These are phyloP conservation scores for Geosmithia morbida DNA, from an alignment of 2,329 filamentous ascomycete species.

Conservation along the genomic window DNA sequence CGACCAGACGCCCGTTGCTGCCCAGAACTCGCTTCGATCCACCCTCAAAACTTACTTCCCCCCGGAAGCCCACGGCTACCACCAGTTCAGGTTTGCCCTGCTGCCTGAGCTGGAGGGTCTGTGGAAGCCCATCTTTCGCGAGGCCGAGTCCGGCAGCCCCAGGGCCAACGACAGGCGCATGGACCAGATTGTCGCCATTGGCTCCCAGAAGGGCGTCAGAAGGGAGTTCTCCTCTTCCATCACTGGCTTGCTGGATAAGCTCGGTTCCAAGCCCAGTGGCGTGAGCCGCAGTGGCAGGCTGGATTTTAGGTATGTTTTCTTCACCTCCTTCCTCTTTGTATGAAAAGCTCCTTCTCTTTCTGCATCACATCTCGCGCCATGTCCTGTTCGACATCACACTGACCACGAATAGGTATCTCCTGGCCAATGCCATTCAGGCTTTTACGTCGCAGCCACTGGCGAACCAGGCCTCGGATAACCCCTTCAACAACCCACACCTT, in stretches of 20 bases:
- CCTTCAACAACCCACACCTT: constrained; percentile 35
- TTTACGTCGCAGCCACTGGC: constrained; percentile 35
- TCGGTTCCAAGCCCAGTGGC: constrained; percentile 35
- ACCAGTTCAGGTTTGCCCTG: constrained; percentile 30
- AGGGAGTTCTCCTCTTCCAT: constrained; percentile 33
- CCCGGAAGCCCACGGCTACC: constrained; percentile 27
- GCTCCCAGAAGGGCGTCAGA: constrained; percentile 38
- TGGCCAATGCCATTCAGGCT: constrained; percentile 45
- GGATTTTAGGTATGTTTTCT: constrained; percentile 36
- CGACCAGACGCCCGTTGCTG: constrained; percentile 31
- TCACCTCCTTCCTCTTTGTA: neutral
- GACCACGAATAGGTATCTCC: constrained; percentile 32
- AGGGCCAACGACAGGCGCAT: constrained; percentile 22
- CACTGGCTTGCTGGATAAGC: constrained; percentile 35
- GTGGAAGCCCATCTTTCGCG: constrained; percentile 37
- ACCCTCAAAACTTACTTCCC: constrained; percentile 37
- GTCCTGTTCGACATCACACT: neutral
- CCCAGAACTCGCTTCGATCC: constrained; percentile 43
- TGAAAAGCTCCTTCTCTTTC: neutral
- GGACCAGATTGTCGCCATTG: constrained; percentile 46
- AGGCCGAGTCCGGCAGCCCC: constrained; percentile 14
- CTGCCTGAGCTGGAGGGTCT: constrained; percentile 32
- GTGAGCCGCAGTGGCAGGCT: constrained; percentile 37
- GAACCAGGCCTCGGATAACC: constrained; percentile 36
- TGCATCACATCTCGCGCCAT: neutral